Evolutionary conservation across 768 basidiomycete genomes (phyloP).

Genomic region (Termitomyces sp.): DNA sequence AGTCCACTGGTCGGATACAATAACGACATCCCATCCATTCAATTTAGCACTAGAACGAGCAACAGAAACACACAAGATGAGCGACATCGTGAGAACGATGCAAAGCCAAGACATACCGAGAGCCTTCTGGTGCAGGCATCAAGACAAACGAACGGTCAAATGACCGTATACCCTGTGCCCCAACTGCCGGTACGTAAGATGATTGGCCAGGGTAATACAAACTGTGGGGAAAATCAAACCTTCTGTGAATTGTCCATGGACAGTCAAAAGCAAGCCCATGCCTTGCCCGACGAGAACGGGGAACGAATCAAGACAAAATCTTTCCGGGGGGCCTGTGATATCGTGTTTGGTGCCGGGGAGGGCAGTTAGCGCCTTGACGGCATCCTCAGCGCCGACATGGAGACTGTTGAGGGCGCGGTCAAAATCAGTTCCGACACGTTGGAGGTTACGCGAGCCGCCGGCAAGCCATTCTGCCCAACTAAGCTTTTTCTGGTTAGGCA

Average conservation of each 20-base stretch:
- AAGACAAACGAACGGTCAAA: slow-evolving; percentile 94
- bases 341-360: slow-evolving; percentile 86
- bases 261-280: slow-evolving; percentile 63
- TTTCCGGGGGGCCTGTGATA: slow-evolving; percentile 70
- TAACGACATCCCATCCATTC: slow-evolving; percentile 86
- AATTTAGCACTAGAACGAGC: slow-evolving; percentile 56
- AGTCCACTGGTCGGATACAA: slow-evolving; percentile 86
- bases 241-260: slow-evolving; percentile 93
- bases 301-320: slow-evolving; percentile 88
- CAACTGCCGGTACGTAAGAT: slow-evolving; percentile 25
- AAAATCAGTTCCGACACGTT: slow-evolving; percentile 56
- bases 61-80: slow-evolving; percentile 1
- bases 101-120: slow-evolving; percentile 58
- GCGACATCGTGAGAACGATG: slow-evolving; percentile 11
- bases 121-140: slow-evolving; percentile 75
- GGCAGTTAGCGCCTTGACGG: slow-evolving; percentile 54
- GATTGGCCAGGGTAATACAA: slow-evolving; percentile 8
- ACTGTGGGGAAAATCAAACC: slow-evolving; percentile 39
- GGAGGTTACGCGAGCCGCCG: slow-evolving; percentile 77
- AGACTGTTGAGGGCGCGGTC: slow-evolving; percentile 66
- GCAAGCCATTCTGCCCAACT: slow-evolving; percentile 75
- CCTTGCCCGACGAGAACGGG: slow-evolving; percentile 63
- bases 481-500: slow-evolving; percentile 83
- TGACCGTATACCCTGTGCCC: slow-evolving; percentile 73
- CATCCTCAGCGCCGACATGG: slow-evolving; percentile 68